These are phyloP conservation scores for Boletus fagicola DNA, from an alignment of 768 basidiomycete genomes.

Conservation along the genomic window DNA sequence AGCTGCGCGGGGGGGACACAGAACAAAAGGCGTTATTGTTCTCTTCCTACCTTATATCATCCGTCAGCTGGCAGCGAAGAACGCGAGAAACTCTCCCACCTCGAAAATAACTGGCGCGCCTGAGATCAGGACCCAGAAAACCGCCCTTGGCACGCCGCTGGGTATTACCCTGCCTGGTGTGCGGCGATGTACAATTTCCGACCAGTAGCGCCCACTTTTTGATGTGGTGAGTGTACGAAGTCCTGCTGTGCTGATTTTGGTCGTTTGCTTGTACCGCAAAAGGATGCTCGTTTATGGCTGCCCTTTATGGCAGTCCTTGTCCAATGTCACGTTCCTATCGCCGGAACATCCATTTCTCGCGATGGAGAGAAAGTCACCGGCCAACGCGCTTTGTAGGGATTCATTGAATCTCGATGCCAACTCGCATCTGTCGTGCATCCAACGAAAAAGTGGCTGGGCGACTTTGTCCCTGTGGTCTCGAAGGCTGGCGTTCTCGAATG, in stretches of 20 bases:
- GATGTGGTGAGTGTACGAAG: slow-evolving; percentile 9
- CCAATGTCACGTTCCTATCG: background rate
- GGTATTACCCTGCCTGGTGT: background rate
- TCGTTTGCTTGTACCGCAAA: slow-evolving; percentile 15
- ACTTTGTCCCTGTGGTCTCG: too few relatives aligned
- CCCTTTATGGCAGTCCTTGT: slow-evolving; percentile 13
- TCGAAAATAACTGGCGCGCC: background rate
- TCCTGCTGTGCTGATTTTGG: slow-evolving; percentile 18
- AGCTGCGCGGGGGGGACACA: slow-evolving; percentile 3
- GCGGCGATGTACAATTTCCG: background rate
- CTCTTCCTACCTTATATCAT: slow-evolving; percentile 24
- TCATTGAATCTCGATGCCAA: background rate
- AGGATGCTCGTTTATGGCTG: slow-evolving; percentile 4
- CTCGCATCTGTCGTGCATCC: too few relatives aligned
- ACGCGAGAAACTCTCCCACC: background rate
- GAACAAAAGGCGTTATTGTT: slow-evolving; percentile 29
- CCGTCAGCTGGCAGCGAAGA: background rate
- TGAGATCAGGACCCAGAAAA: slow-evolving; percentile 10
- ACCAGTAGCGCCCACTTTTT: background rate
- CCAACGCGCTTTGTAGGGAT: background rate
- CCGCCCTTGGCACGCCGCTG: background rate
- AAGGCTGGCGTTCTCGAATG: too few relatives aligned
- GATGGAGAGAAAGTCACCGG: background rate
- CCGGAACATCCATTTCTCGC: background rate
- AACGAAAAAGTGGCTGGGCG: too few relatives aligned